Conservation (phyloP, 108 stramenopile genomes). For the Discostella stelligeroides region DNA sequence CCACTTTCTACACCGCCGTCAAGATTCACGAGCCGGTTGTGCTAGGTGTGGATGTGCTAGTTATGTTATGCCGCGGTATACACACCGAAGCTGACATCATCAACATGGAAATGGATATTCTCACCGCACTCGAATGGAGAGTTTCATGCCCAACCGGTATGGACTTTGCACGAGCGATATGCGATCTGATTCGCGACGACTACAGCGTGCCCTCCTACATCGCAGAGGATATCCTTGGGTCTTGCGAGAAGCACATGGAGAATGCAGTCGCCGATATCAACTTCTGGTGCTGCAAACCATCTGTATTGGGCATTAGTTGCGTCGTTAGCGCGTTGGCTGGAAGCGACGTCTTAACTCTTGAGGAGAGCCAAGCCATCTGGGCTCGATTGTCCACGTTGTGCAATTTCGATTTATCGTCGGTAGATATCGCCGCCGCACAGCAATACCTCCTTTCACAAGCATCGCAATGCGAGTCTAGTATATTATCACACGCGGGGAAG, state of each 20-base stretch:
- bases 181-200: slow-evolving; percentile 26
- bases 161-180: slow-evolving; percentile 41
- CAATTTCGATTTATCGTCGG: slow-evolving; percentile 10
- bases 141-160: slow-evolving; percentile 43
- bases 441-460: background rate
- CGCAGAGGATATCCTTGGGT: background rate
- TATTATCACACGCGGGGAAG: background rate
- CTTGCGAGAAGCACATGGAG: slow-evolving; percentile 19
- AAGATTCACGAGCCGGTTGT: slow-evolving; percentile 66
- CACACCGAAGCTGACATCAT: slow-evolving; percentile 32
- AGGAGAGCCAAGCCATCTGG: slow-evolving; percentile 9
- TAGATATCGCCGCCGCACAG: background rate
- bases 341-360: background rate
- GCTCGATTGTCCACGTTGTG: slow-evolving; percentile 12
- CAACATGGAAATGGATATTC: slow-evolving; percentile 46
- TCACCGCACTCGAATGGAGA: slow-evolving; percentile 42
- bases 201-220: background rate
- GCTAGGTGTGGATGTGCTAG: slow-evolving; percentile 37
- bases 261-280: slow-evolving; percentile 16
- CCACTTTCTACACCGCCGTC: slow-evolving; percentile 69
- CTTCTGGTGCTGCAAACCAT: slow-evolving; percentile 10
- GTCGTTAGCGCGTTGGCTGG: slow-evolving; percentile 12
- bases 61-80: slow-evolving; percentile 28
- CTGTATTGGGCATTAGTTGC: slow-evolving; percentile 17
- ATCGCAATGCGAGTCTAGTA: background rate